Base-by-base conservation (phyloP, 345 rosid species). In the Carallia pectinifolia region DNA sequence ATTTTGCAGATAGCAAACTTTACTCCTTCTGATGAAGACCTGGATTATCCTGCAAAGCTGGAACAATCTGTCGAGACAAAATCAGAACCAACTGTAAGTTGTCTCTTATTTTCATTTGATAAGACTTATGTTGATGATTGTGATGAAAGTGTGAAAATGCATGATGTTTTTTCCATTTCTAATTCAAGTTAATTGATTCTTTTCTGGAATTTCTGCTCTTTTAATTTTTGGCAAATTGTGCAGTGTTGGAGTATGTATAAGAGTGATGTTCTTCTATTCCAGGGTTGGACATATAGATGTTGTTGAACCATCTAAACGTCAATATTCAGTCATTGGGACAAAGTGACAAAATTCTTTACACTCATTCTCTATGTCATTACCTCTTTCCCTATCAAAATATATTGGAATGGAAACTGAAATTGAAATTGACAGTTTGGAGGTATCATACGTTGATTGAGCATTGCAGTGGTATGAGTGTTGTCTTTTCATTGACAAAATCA, bases 31-130 rank as follows among this genome's bases (percentile, higher is more conserved):
- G 83, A 87, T 38, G 93, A 92, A 81, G 96, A 92, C 83, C 69
- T 92, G 81, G 85, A 90, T 85, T 95, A 91, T 82, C 97, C 92
- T 76, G 87, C 89, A 70, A 95, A 92, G 88, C 86, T 95, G 84
- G 92, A 85, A 87, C 80, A 61, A 66, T 81, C 85, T 79, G 71
- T 75, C 69, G 83, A 79, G 71, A 76, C 55, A 52, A 72, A 80
- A 66, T 75, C 91, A 54, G 93, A 88, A 78, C 72, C 83, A 62
- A 72, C 81, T 75, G 90, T 87, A 82, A 75, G 27, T 68, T 67
- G 36, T 71, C 52, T 58, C 34, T 40, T 62, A 38, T 27, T 65
- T 47, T 15, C 50, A 29, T 38, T 33, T 1, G 50, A 44, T 12
- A 44, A 12, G 50, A 55, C 10, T 55, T 55, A 2, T 55, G 31